Base-by-base conservation (phyloP, 257 asterid genomes). In the Catharanthus roseus region DNA sequence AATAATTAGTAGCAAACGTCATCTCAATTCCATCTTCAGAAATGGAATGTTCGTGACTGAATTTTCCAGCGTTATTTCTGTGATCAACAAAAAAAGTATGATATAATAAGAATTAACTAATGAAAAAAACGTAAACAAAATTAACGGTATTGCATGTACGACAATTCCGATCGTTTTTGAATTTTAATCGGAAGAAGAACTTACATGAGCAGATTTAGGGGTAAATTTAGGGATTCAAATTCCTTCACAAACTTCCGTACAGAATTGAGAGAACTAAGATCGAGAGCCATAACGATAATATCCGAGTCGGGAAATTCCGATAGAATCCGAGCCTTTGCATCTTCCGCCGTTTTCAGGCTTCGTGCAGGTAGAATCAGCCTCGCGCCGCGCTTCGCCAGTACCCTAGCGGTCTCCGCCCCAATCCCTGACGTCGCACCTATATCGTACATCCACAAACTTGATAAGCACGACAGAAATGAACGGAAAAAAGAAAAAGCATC, bases 41-140 rank as follows among this genome's bases (percentile, higher is more conserved):
- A 68, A 86, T 72, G 54, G 88, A 86, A 62, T 91, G 95, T 69
- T 83, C 85, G 60, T 88, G 88, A 23, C 96, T 84, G 84, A 93
- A 91, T 81, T 87, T 93, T 34, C 97, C 99, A 24, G 99, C 99
- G 75, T 93, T 93, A 74, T 93, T 93, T 93, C 99, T 93, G 79
- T 16, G 18, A 36, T 18, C 0, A 21, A 28, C 10, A 16, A 67
- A 9, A 38, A 49, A 12, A 60, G n/a, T 24, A 44, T 44, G 5
- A 19, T 28, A 28, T 34, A 10, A 15, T 42, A 23, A 33, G n/a
- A 44, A 45, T 63, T 72, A 62, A 42, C 47, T 42, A 38, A 38
- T n/a, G 42, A 38, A 38, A 38, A 38, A 38, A 38, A 38, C 8
- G 8, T 38, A n/a, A n/a, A n/a, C 42, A 38, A 38, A 38, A 38